These are phyloP conservation scores for Podosphaera fusca DNA, from an alignment of 2,329 filamentous ascomycete species.

Conservation along the genomic window DNA sequence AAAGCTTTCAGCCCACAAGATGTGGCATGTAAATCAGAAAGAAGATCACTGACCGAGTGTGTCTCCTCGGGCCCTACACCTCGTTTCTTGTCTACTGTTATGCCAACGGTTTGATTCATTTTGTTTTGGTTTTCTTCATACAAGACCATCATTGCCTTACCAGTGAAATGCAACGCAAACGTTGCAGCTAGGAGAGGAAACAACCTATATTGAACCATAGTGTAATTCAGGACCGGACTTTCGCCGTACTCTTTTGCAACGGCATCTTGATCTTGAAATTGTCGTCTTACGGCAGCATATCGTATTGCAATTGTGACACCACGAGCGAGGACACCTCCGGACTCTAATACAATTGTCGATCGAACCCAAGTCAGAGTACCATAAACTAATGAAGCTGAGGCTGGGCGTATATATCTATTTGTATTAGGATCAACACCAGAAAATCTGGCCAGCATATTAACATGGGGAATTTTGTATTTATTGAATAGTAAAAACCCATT, in stretches of 20 bases:
- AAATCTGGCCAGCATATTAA: conserved; percentile 51
- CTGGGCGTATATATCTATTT: conserved; percentile 41
- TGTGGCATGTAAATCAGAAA: conserved; percentile 55
- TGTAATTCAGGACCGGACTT: conserved; percentile 59
- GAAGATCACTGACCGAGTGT: conserved; percentile 37
- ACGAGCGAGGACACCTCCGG: conserved; percentile 45
- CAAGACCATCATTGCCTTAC: conserved; percentile 49
- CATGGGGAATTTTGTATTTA: conserved; percentile 49
- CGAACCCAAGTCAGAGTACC: conserved; percentile 58
- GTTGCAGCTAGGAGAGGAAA: conserved; percentile 50
- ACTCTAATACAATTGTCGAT: conserved; percentile 49
- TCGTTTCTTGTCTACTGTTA: conserved; percentile 21
- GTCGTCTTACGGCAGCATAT: conserved; percentile 50
- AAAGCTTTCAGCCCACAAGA: conserved; percentile 56
- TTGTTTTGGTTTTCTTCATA: conserved; percentile 51
- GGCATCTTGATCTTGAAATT: conserved; percentile 55
- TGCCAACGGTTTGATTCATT: conserved; percentile 26
- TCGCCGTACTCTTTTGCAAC: conserved; percentile 33
- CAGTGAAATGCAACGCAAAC: conserved; percentile 61
- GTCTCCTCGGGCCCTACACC: conserved; percentile 46
- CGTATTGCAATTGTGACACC: conserved; percentile 59
- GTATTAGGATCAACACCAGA: conserved; percentile 44
- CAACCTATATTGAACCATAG: conserved; percentile 55
- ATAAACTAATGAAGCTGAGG: conserved; percentile 45
- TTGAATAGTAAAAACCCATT: conserved; percentile 63